Evolutionary conservation across 192 early-diverging fungal genomes (phyloP), one percentile per base, ranked within the genome.

Genomic region (Lobosporangium transversale): DNA sequence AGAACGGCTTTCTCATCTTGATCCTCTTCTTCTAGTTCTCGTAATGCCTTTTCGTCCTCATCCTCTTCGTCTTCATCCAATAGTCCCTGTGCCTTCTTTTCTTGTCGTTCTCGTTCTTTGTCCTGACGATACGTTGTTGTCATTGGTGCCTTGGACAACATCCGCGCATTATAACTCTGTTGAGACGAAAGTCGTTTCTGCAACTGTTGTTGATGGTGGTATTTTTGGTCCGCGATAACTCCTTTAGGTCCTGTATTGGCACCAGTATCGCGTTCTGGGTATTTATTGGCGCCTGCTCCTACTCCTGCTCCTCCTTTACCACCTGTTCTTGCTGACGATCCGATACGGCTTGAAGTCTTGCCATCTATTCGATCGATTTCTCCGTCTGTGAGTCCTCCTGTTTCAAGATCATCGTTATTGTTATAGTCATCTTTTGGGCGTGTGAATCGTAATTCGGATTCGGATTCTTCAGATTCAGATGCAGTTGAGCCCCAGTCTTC

Each of bases 241-340:
- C 85, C 87, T 58, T 88, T 88, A 43, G 87, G 87, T 4, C 87
- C 87, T 6, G 87, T 86, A 17, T 84, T 81, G 31, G 79, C 66
- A 6, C 79, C 73, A 1, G 60, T 56, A 1, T 59, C 75, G 8
- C 68, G 69, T 30, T 80, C 73, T 18, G 73, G 73, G 18, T 76
- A 76, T 18, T 50, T 70, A 43, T 33, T 51, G 0, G 51, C 21
- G 4, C 20, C 58, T 10, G 53, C 4, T 8, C 26, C 14, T 24
- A n/a, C 44, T 24, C 56, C 32, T 20, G 49, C 31, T 14, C 35
- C 33, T n/a, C n/a, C n/a, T n/a, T n/a, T n/a, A n/a, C n/a, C n/a
- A n/a, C n/a, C n/a, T n/a, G n/a, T n/a, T n/a, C n/a, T n/a, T n/a
- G n/a, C n/a, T 26, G 53, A 47, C 21, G 29, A 32, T 18, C 58